Base-by-base conservation (phyloP, 768 basidiomycete species). In the Amanita muscaria region DNA sequence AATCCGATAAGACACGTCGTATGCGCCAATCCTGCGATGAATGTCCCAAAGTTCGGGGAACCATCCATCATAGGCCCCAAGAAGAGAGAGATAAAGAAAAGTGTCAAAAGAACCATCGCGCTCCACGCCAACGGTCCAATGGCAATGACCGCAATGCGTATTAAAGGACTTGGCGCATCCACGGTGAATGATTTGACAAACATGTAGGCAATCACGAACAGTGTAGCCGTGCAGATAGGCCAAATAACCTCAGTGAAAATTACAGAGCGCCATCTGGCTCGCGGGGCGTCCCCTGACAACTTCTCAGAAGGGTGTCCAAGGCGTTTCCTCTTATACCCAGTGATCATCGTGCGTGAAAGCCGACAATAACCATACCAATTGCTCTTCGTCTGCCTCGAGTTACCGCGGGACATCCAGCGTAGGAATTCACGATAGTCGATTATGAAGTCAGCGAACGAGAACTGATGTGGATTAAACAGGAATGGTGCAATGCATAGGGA, bases 351-450 rank as follows among this genome's bases (percentile, higher is more conserved):
- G 51, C 96, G 70, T 29, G 91, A 94, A 47, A 98, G 77, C 54
- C 96, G 89, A 62, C 96, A 99, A 65, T 98, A 99, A 2, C 96
- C 96, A 61, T 98, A 94, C 96, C 96, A 99, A 52, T 89, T 93
- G 67, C 94, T 98, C 40, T 88, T 86, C 60, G 97, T 94, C 12
- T 89, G 85, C 56, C 91, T 73, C 37, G 96, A 96, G 65, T 98
- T 99, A 46, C 96, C 96, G 46, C 96, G 80, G 8, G 90, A 96
- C 93, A 99, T 98, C 96, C 96, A 99, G 38, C 96, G 82, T 38
- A 99, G 64, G 72, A 93, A 97, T 60, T 99, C 96, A 46, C 96
- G 83, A 63, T 98, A 98, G 65, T 99, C 96, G 60, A 98, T 91
- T 66, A 98, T 85, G 66, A 94, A 99, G 66, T 99, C 96, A 55